phyloP scores from a whole-genome alignment of 2,329 filamentous ascomycete genomes.

The Coniochaeta sp. region DNA sequence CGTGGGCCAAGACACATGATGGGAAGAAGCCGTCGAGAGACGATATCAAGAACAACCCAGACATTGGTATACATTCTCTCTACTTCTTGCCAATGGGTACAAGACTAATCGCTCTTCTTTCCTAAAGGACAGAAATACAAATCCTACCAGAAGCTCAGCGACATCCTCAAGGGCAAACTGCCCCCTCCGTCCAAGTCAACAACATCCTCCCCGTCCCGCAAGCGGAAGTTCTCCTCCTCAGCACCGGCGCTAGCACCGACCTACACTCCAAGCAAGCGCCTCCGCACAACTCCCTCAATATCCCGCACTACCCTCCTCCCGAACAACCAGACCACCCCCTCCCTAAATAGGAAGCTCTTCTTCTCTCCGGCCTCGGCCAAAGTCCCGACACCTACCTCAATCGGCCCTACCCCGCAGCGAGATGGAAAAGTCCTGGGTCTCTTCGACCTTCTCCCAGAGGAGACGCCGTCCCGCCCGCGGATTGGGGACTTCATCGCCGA shows the following conservation, averaged over 20 bases:
- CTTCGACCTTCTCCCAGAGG: conserved; percentile 60
- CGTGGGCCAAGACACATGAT: conserved; percentile 54
- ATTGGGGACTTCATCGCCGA: conserved; percentile 25
- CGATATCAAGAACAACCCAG: conserved; percentile 69
- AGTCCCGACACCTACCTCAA: conserved; percentile 41
- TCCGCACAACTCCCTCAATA: conserved; percentile 18
- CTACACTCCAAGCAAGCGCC: conserved; percentile 46
- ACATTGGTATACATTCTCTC: conserved; percentile 51
- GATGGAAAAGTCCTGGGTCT: conserved; percentile 71
- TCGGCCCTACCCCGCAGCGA: conserved; percentile 74
- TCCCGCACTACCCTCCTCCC: conserved; percentile 12
- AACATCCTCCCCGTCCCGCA: conserved; percentile 28
- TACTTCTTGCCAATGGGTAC: neutral
- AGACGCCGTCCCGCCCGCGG: conserved; percentile 37
- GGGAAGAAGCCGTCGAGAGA: conserved; percentile 64
- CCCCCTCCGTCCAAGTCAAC: conserved; percentile 23
- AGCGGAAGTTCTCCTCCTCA: conserved; percentile 25
- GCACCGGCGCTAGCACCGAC: conserved; percentile 23
- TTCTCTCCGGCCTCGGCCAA: conserved; percentile 33
- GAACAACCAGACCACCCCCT: conserved; percentile 44
- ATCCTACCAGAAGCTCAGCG: conserved; percentile 61
- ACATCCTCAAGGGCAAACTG: conserved; percentile 49
- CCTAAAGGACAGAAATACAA: conserved; percentile 70
- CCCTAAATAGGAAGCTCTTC: conserved; percentile 51
- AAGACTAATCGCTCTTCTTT: neutral